Evolutionary conservation across 2,329 filamentous ascomycete genomes (phyloP).

Genomic region (Tolypocladium tropicale): DNA sequence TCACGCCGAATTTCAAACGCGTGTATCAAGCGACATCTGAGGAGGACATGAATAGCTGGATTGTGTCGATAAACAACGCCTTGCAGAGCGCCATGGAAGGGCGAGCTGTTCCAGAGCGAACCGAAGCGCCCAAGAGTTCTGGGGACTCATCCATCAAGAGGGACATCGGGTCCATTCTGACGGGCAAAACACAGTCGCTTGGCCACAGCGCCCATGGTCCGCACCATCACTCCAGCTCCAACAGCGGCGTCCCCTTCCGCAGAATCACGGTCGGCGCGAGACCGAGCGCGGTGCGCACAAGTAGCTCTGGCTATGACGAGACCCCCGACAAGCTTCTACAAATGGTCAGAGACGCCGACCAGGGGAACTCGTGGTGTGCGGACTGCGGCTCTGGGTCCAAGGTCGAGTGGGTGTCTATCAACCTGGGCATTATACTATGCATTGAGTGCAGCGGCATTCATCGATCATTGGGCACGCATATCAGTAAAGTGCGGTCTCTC

Average conservation of each 20-base stretch:
- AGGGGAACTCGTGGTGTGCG: constrained; percentile 87
- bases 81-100: constrained; percentile 92
- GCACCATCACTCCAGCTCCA: constrained; percentile 33
- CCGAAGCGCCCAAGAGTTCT: constrained; percentile 23
- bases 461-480: constrained; percentile 89
- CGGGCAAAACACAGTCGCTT: constrained; percentile 76
- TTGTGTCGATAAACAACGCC: constrained; percentile 91
- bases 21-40: constrained; percentile 97
- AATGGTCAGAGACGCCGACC: constrained; percentile 77
- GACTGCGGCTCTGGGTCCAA: constrained; percentile 88
- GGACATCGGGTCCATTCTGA: constrained; percentile 87
- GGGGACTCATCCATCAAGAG: constrained; percentile 55
- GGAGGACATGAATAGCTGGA: constrained; percentile 97
- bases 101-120: constrained; percentile 48
- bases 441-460: constrained; percentile 98
- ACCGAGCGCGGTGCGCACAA: constrained; percentile 58
- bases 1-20: constrained; percentile 89
- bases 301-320: constrained; percentile 67
- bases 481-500: constrained; percentile 91
- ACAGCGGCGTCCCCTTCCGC: constrained; percentile 55
- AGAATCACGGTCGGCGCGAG: constrained; percentile 87
- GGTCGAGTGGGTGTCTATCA: constrained; percentile 98
- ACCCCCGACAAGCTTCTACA: constrained; percentile 79
- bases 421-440: constrained; percentile 89
- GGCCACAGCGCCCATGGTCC: constrained; percentile 41